Conservation (phyloP, 805 yeast species). For the Saccharomycopsis malanga region DNA sequence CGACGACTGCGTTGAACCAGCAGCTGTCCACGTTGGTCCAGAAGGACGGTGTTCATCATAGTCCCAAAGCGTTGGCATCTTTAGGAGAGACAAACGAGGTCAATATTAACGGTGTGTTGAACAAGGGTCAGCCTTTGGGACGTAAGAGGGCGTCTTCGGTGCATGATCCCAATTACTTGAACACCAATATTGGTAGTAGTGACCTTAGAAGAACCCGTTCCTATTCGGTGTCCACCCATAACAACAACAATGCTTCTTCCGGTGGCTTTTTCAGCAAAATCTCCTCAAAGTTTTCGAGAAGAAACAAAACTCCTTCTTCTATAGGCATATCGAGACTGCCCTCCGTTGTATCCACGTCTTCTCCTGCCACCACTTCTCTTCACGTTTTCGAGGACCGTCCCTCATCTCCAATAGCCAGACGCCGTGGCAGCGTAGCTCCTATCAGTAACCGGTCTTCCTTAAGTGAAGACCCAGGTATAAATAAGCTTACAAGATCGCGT, state of each 20-base stretch:
- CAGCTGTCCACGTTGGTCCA: neutral
- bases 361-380: neutral
- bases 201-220: constrained; percentile 14
- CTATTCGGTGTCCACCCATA: constrained; percentile 1
- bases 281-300: constrained; percentile 10
- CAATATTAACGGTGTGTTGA: neutral
- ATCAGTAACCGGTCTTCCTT: too few species aligned
- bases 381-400: neutral
- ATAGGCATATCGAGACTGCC: neutral
- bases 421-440: neutral
- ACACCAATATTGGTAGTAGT: too few species aligned
- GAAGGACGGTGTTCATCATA: neutral
- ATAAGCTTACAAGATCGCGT: constrained; percentile 4
- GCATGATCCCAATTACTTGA: too few species aligned
- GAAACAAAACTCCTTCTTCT: neutral
- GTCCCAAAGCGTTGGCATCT: neutral
- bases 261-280: constrained; percentile 18
- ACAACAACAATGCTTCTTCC: neutral
- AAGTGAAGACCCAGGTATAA: neutral
- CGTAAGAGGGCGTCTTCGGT: too few species aligned
- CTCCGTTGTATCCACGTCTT: neutral
- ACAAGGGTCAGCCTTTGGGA: too few species aligned
- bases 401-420: neutral
- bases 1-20: too few species aligned
- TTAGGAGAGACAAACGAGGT: neutral